phyloP scores from a whole-genome alignment of 2,329 filamentous ascomycete species.

The Emergomyces pasteurianus region DNA sequence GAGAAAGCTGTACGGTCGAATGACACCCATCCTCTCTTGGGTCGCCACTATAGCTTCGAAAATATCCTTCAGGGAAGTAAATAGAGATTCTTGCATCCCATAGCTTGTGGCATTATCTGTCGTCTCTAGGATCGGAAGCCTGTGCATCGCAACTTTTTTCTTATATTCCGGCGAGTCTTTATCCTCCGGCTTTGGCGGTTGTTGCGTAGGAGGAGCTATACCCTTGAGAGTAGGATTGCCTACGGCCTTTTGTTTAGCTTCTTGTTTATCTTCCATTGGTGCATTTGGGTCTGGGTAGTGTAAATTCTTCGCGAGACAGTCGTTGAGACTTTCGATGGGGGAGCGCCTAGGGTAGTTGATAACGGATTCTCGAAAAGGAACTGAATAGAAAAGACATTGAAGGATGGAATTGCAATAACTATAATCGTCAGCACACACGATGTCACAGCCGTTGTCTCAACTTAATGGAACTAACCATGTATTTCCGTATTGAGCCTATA shows the following conservation, averaged over 20 bases:
- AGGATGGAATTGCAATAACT: constrained; percentile 99
- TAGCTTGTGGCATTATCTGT: constrained; percentile 70
- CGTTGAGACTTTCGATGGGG: constrained; percentile 57
- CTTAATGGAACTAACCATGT: constrained; percentile 59
- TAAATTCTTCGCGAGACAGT: constrained; percentile 32
- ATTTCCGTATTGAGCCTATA: constrained; percentile 66
- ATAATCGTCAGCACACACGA: constrained; percentile 7
- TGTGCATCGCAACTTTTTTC: constrained; percentile 86
- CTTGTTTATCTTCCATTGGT: constrained; percentile 39
- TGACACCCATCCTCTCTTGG: constrained; percentile 69
- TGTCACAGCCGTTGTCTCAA: not conserved
- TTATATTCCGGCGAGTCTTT: constrained; percentile 96
- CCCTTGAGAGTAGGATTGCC: constrained; percentile 7
- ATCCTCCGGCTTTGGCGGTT: constrained; percentile 65
- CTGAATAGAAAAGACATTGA: constrained; percentile 92
- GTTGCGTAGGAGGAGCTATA: constrained; percentile 22
- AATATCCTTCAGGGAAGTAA: constrained; percentile 90
- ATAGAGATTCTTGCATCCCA: constrained; percentile 88
- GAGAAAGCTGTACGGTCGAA: constrained; percentile 84
- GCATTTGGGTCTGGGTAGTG: constrained; percentile 51
- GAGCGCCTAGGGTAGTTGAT: constrained; percentile 74
- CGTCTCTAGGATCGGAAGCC: constrained; percentile 76
- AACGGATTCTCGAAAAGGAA: constrained; percentile 84
- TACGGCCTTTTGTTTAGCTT: constrained; percentile 34
- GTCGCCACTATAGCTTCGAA: constrained; percentile 82